These are phyloP conservation scores for Rhododendron mucronatum DNA, from an alignment of 148 eudicot genomes.

Conservation along the genomic window DNA sequence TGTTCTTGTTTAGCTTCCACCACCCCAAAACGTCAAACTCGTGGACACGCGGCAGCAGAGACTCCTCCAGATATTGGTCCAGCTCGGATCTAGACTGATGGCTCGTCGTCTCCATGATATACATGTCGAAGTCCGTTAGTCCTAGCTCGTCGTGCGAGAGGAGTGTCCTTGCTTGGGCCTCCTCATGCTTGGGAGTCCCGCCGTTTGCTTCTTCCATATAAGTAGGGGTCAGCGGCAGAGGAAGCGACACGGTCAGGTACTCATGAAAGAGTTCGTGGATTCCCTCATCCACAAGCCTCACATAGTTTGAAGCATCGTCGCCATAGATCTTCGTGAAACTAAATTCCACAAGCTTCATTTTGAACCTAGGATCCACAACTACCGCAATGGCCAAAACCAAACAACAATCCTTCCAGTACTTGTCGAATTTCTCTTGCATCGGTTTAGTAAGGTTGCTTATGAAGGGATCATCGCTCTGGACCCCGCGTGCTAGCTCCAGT, in stretches of 20 bases:
- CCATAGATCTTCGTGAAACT: constrained; percentile 78
- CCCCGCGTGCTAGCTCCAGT: constrained; percentile 69
- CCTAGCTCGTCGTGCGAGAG: constrained; percentile 47
- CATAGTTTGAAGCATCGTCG: constrained; percentile 54
- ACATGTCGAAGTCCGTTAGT: constrained; percentile 76
- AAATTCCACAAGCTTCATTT: constrained; percentile 91
- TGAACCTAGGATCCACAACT: constrained; percentile 89
- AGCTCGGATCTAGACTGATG: constrained; percentile 75
- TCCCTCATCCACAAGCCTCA: constrained; percentile 70
- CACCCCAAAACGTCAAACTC: constrained; percentile 92
- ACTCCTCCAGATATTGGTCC: constrained; percentile 93
- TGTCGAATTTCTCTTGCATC: constrained; percentile 68
- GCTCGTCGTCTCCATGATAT: constrained; percentile 79
- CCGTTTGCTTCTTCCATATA: constrained; percentile 38
- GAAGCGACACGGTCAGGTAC: constrained; percentile 47
- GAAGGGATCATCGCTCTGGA: constrained; percentile 60
- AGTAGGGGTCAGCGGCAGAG: constrained; percentile 40
- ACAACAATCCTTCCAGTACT: constrained; percentile 70
- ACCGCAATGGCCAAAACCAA: constrained; percentile 73
- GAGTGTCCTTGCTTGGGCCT: constrained; percentile 31
- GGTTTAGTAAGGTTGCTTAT: constrained; percentile 44
- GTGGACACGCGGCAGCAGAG: constrained; percentile 70
- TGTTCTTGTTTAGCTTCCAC: constrained; percentile 85
- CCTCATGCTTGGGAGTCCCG: constrained; percentile 35
- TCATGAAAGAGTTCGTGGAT: constrained; percentile 81